Base-by-base conservation (phyloP, 495 filamentous ascomycete species). In the Aspergillus asperescens region DNA sequence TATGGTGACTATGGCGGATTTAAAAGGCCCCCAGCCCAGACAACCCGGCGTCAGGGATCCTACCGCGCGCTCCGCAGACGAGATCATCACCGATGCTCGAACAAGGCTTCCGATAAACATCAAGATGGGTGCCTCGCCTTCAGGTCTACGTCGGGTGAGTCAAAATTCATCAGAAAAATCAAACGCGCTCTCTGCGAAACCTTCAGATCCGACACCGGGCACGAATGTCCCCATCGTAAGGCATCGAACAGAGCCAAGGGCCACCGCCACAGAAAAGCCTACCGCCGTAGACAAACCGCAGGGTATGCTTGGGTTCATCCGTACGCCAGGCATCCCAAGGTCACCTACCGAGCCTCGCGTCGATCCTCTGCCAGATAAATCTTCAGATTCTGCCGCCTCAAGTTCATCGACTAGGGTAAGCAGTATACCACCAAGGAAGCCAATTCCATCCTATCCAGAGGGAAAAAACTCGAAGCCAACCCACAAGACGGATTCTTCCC, bases 231-330 rank as follows among this genome's bases (percentile, higher is more conserved):
- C 53, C 31, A 12, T 25, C 10, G 37, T 24, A 23, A 58, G 56
- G 42, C 37, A 41, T 25, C 49, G 29, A 42, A 24, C 24, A 28
- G 52, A 50, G 6, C 16, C 32, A 51, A 58, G 55, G 16, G 47
- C 43, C 47, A 46, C 16, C 48, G 23, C 37, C 29, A 25, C 31
- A 32, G 59, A 63, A 59, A 54, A 50, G 16, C 20, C 20, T 44
- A 45, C 13, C 50, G 35, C 15, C 48, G 35, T 28, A 19, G 57
- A 65, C 57, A 57, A 50, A 24, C 48, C 58, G 8, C 60, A 45
- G 28, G 60, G 60, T 62, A 69, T 68, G 43, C 68, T 64, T 73
- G 70, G 69, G 39, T 70, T 62, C 70, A 74, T 69, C 68, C 72
- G 62, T 71, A 71, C 60, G 43, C 54, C 63, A 48, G 72, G 62